Percentiles rank a stretch among this genome's conserved stretches.
These are phyloP conservation scores for Ophiostoma himal-ulmi DNA, from an alignment of 2,329 filamentous ascomycete genomes.

Conservation along the genomic window DNA sequence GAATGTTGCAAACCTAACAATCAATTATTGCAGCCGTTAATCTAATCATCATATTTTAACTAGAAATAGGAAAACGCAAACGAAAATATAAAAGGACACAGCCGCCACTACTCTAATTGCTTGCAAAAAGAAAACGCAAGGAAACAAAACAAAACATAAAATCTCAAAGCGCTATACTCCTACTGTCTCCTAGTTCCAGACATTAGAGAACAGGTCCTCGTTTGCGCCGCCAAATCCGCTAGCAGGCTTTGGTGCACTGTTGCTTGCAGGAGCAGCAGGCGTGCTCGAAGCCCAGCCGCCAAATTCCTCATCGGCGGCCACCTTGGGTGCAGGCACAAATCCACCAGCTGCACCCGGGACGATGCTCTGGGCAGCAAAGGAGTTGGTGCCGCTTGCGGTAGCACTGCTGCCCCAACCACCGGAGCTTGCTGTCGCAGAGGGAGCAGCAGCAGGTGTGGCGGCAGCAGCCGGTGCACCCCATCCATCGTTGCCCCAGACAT, in stretches of 20 bases:
- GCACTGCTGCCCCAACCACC: constrained; percentile 50
- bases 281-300: constrained; percentile 84
- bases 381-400: constrained; percentile 31
- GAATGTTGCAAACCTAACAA: background rate
- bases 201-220: constrained; percentile 92
- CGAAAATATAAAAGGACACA: background rate
- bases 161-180: background rate
- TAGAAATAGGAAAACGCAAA: background rate
- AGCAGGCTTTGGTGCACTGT: constrained; percentile 44
- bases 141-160: background rate
- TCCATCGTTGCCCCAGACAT: constrained; percentile 82
- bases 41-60: background rate
- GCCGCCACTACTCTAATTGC: background rate
- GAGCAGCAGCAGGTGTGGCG: constrained; percentile 33
- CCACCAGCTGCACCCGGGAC: constrained; percentile 59
- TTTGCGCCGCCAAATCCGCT: constrained; percentile 58
- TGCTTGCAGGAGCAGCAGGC: constrained; percentile 33
- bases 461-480: constrained; percentile 52
- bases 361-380: constrained; percentile 55
- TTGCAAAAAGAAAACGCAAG: background rate
- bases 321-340: constrained; percentile 59
- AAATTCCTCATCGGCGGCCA: constrained; percentile 89
- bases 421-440: constrained; percentile 32
- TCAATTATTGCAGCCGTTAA: background rate
- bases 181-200: constrained; percentile 64